Evolutionary conservation across 2,329 filamentous ascomycete genomes (phyloP).

Genomic region (Malbranchea zuffiana): DNA sequence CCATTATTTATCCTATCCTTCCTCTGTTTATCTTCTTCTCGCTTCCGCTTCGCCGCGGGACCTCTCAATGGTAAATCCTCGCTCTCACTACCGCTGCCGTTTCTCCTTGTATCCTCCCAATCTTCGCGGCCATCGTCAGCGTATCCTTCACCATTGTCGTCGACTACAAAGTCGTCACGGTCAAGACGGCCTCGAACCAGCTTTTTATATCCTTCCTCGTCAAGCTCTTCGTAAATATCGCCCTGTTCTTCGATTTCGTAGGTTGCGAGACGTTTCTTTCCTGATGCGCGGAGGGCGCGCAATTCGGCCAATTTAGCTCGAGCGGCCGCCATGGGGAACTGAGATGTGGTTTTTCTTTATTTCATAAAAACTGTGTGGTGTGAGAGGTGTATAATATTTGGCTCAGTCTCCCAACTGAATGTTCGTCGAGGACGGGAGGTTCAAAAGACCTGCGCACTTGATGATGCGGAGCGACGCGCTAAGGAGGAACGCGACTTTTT

Average conservation of each 20-base stretch:
- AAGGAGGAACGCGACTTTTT: too few species aligned
- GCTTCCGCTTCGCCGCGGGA: constrained; percentile 67
- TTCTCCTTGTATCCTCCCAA: constrained; percentile 61
- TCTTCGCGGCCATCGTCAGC: constrained; percentile 91
- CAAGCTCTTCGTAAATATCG: constrained; percentile 87
- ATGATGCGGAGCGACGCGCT: too few species aligned
- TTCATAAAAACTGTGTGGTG: neutral
- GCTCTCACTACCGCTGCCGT: constrained; percentile 61
- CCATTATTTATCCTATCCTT: constrained; percentile 79
- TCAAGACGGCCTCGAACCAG: constrained; percentile 81
- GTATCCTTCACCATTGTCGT: constrained; percentile 90
- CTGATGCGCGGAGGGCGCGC: constrained; percentile 69
- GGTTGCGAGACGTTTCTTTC: constrained; percentile 79
- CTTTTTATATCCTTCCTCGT: constrained; percentile 95
- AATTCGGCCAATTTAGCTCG: constrained; percentile 53
- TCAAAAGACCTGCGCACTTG: too few species aligned
- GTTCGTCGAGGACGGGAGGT: too few species aligned
- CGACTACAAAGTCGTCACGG: constrained; percentile 93
- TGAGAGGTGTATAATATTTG: neutral
- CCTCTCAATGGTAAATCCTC: constrained; percentile 56
- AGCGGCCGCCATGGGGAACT: constrained; percentile 13
- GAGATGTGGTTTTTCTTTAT: neutral
- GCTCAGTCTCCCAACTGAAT: too few species aligned
- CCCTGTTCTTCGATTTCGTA: constrained; percentile 80
- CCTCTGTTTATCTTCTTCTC: constrained; percentile 75